Percentiles rank a stretch among this genome's conserved stretches.
These are phyloP conservation scores for Sordariomycetes sp. DNA, from an alignment of 2,329 filamentous ascomycete species.

Conservation along the genomic window DNA sequence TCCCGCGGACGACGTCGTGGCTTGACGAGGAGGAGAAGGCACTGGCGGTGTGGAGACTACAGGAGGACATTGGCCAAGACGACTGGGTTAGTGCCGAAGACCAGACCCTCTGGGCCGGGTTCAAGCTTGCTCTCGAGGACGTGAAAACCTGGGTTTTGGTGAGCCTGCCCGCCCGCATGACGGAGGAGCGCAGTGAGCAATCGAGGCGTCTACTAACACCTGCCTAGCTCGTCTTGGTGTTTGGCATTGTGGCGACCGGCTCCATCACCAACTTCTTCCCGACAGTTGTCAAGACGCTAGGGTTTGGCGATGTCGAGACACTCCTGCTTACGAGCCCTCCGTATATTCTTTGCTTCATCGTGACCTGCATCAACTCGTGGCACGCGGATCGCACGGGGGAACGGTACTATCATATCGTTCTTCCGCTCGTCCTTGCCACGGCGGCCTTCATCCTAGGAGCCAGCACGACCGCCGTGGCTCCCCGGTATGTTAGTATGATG, in stretches of 20 bases:
- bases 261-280: slow-evolving; percentile 61
- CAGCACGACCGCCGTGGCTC: slow-evolving; percentile 45
- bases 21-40: slow-evolving; percentile 22
- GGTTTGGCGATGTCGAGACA: slow-evolving; percentile 48
- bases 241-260: slow-evolving; percentile 44
- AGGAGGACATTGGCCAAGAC: slow-evolving; percentile 55
- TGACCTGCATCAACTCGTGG: slow-evolving; percentile 54
- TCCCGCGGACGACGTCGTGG: slow-evolving; percentile 28
- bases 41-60: slow-evolving; percentile 49
- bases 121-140: slow-evolving; percentile 44
- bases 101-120: slow-evolving; percentile 43
- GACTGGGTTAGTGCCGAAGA: slow-evolving; percentile 47
- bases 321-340: slow-evolving; percentile 56
- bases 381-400: slow-evolving; percentile 64
- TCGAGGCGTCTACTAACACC: not conserved
- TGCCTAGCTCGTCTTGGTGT: slow-evolving; percentile 38
- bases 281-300: slow-evolving; percentile 57
- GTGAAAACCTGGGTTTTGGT: slow-evolving; percentile 51
- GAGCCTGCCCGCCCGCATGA: slow-evolving; percentile 8
- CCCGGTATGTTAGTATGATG: slow-evolving; percentile 62
- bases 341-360: slow-evolving; percentile 52
- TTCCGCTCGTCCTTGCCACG: slow-evolving; percentile 52
- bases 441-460: slow-evolving; percentile 58
- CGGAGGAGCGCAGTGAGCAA: not conserved
- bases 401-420: slow-evolving; percentile 55